Evolutionary conservation across 805 yeast species (phyloP).

Genomic region (Wickerhamomyces chaumierensis): DNA sequence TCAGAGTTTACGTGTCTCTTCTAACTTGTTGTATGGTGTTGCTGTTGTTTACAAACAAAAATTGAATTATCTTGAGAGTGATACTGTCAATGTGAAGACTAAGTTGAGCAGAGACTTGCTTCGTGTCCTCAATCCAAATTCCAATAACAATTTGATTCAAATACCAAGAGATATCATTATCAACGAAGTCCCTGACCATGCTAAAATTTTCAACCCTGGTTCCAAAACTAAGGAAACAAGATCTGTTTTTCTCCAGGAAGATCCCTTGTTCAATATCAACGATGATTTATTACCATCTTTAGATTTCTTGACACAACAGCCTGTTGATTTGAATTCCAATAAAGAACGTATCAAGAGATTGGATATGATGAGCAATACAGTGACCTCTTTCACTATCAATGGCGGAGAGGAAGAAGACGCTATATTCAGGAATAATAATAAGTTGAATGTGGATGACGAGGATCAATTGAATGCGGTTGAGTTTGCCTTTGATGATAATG

Average conservation of each 20-base stretch:
- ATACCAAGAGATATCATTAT: background rate
- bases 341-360: constrained; percentile 6
- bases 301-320: constrained; percentile 8
- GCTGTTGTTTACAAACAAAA: constrained; percentile 36
- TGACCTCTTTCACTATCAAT: constrained; percentile 5
- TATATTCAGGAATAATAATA: constrained; percentile 1
- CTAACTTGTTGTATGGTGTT: constrained; percentile 34
- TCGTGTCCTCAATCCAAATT: constrained; percentile 1
- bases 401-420: constrained; percentile 2
- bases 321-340: constrained; percentile 1
- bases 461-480: constrained; percentile 8
- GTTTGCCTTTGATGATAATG: constrained; percentile 19
- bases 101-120: constrained; percentile 15
- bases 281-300: constrained; percentile 20
- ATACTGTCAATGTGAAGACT: constrained; percentile 13
- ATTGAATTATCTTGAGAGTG: constrained; percentile 29
- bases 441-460: constrained; percentile 8
- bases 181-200: background rate
- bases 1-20: constrained; percentile 23
- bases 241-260: constrained; percentile 22
- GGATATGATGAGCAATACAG: constrained; percentile 12
- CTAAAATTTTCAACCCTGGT: background rate
- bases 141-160: constrained; percentile 3
- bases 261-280: constrained; percentile 25
- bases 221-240: background rate